A percentile compares a stretch with the other conserved stretches of the same genome.
Evolutionary conservation across 495 filamentous ascomycete species (phyloP).

Genomic region (Talaromyces stipitatus): DNA sequence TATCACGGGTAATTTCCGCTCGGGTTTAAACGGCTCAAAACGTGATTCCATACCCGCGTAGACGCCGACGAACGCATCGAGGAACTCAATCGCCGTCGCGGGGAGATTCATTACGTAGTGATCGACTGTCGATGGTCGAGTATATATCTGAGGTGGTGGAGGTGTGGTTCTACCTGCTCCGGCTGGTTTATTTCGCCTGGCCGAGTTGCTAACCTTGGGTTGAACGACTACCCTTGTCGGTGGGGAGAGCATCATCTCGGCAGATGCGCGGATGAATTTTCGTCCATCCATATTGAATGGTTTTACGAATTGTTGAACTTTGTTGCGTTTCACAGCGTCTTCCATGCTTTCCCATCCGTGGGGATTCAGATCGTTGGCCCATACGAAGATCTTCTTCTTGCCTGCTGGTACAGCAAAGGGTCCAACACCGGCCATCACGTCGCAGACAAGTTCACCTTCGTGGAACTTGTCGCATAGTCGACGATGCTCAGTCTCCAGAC

Average conservation of each 20-base stretch:
- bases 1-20: slow-evolving; percentile 60
- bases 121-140: slow-evolving; percentile 59
- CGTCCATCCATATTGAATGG: slow-evolving; percentile 76
- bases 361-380: slow-evolving; percentile 96
- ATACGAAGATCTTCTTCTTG: slow-evolving; percentile 84
- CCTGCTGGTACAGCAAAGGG: slow-evolving; percentile 92
- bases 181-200: slow-evolving; percentile 16
- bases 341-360: slow-evolving; percentile 67
- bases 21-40: slow-evolving; percentile 51
- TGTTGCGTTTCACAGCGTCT: slow-evolving; percentile 67
- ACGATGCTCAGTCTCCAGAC: slow-evolving; percentile 80
- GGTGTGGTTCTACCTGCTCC: slow-evolving; percentile 15
- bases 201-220: slow-evolving; percentile 20
- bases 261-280: slow-evolving; percentile 65
- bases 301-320: slow-evolving; percentile 67
- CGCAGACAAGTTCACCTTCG: slow-evolving; percentile 81
- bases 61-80: slow-evolving; percentile 75
- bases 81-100: slow-evolving; percentile 75
- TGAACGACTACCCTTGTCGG: slow-evolving; percentile 23
- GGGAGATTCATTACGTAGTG: slow-evolving; percentile 99
- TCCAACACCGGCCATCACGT: slow-evolving; percentile 96
- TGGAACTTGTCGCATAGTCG: slow-evolving; percentile 71
- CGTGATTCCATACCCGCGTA: slow-evolving; percentile 61
- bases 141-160: slow-evolving; percentile 32
- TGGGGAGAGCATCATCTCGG: slow-evolving; percentile 24